phyloP scores from a whole-genome alignment of 768 basidiomycete species.

The Psilocybe cyanescens region DNA sequence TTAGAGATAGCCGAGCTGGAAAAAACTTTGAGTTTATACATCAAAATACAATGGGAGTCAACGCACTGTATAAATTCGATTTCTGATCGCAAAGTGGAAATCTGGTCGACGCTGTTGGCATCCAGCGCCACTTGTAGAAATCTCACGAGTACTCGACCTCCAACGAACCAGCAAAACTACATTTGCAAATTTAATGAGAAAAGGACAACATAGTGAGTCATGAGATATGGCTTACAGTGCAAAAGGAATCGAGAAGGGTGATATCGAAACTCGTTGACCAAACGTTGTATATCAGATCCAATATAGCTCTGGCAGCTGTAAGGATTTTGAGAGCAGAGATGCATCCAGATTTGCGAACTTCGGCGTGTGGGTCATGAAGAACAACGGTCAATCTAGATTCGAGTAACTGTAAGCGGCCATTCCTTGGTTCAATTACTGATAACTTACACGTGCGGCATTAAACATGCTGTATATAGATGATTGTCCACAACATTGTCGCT shows the following conservation, averaged over 20 bases:
- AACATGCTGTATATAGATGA: slow-evolving; percentile 54
- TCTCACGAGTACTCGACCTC: slow-evolving; percentile 66
- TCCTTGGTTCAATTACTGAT: background rate
- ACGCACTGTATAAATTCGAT: slow-evolving; percentile 71
- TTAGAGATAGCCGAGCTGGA: slow-evolving; percentile 59
- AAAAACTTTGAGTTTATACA: too few relatives aligned
- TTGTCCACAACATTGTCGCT: slow-evolving; percentile 59
- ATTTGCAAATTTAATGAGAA: background rate
- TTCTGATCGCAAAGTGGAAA: slow-evolving; percentile 62
- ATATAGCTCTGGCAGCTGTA: slow-evolving; percentile 63
- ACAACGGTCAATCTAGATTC: slow-evolving; percentile 62
- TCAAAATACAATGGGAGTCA: background rate
- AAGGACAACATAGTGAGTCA: background rate
- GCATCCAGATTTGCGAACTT: slow-evolving; percentile 58
- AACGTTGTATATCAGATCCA: slow-evolving; percentile 69
- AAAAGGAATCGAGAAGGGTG: slow-evolving; percentile 70
- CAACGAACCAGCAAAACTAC: slow-evolving; percentile 72
- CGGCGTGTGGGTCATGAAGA: slow-evolving; percentile 78
- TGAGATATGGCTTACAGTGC: slow-evolving; percentile 49
- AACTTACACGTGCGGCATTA: slow-evolving; percentile 46
- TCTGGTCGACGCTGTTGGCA: slow-evolving; percentile 57
- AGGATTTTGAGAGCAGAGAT: slow-evolving; percentile 73
- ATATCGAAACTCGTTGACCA: slow-evolving; percentile 76
- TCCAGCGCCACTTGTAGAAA: slow-evolving; percentile 69
- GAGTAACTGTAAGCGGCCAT: slow-evolving; percentile 10